Base-by-base conservation (phyloP, 805 yeast species). In the Brettanomyces sp. region DNA sequence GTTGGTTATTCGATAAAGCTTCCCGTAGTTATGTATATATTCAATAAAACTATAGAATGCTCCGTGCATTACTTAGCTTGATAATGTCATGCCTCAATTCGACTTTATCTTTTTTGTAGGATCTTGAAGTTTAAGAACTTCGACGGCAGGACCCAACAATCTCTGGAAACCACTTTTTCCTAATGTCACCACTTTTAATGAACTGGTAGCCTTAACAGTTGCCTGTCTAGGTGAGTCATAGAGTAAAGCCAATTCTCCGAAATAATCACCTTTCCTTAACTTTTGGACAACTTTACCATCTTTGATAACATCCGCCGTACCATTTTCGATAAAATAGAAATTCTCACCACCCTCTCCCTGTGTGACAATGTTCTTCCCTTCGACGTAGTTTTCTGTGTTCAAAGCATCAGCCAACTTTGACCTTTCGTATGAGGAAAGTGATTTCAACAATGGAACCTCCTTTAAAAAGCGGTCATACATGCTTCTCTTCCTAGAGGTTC, bases 211-310 rank as follows among this genome's bases (percentile, higher is more conserved):
- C 44, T 74, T 79, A 36, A 93, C 93, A 4, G 96, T 84, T 32
- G 99, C 99, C 61, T 86, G 93, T 66, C 99, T 80, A 50, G 98
- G 98, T 48, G 80, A 70, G 61, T 93, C 96, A 57, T 90, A 85
- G 55, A 93, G 73, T 56, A 93, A 71, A 3, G 99, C 98, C 52
- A 93, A 80, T 68, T 93, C 99, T 53, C 99, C 99, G 64, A 93
- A 93, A 68, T 93, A 93, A 62, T 85, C 95, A 52, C 97, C 97
- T 57, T 84, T 80, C 41, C 73, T 66, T 49, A 88, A 71, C 13
- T 69, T 69, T 22, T 73, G 75, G 33, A 89, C 72, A 39, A 74
- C 72, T 40, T 73, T 73, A 36, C 72, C 78, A 39, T 70, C 65
- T 58, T 79, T 85, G 39, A 74, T 60, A 38, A 93, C 93, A 50